Evolutionary conservation across 352 stramenopile genomes (phyloP).

Genomic region (Phytopythium mirpurense): DNA sequence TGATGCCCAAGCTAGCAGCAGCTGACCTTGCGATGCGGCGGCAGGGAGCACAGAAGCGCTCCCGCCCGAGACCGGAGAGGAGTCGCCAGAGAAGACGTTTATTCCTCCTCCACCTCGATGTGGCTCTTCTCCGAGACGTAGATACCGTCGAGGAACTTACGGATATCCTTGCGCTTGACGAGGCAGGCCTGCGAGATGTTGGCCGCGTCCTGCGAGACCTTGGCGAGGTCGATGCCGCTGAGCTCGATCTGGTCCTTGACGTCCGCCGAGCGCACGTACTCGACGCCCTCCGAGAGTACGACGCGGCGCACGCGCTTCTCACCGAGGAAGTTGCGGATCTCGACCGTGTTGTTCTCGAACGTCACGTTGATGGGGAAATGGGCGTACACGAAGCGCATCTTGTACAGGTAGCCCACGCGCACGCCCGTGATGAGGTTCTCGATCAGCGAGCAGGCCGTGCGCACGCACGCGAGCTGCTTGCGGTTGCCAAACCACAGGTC

Average conservation of each 20-base stretch:
- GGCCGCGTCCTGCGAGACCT: constrained; percentile 91
- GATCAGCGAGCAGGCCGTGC: constrained; percentile 98
- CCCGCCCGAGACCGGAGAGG: background rate
- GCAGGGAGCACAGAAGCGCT: background rate
- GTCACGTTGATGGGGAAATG: constrained; percentile 99
- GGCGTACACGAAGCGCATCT: constrained; percentile 99
- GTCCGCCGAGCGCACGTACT: constrained; percentile 93
- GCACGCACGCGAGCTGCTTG: constrained; percentile 97
- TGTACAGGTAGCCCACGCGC: constrained; percentile 97
- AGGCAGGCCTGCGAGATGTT: constrained; percentile 86
- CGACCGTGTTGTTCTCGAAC: constrained; percentile 90
- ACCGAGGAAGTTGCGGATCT: constrained; percentile 99
- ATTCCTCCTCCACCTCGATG: constrained; percentile 62
- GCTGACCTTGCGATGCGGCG: constrained; percentile 21
- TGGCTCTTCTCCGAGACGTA: constrained; percentile 98
- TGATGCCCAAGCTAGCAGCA: constrained; percentile 12
- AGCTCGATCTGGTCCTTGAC: constrained; percentile 99
- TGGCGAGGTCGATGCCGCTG: constrained; percentile 96
- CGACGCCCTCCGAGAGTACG: constrained; percentile 90
- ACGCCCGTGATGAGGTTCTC: constrained; percentile 99
- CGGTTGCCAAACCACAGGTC: constrained; percentile 99
- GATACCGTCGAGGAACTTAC: constrained; percentile 99
- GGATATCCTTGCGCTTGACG: constrained; percentile 92
- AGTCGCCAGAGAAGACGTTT: constrained; percentile 21
- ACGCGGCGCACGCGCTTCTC: constrained; percentile 98